Percentiles rank a stretch among this genome's conserved stretches.
Conservation (phyloP, 164 flowering plant species). For the Houttuynia cordata region DNA sequence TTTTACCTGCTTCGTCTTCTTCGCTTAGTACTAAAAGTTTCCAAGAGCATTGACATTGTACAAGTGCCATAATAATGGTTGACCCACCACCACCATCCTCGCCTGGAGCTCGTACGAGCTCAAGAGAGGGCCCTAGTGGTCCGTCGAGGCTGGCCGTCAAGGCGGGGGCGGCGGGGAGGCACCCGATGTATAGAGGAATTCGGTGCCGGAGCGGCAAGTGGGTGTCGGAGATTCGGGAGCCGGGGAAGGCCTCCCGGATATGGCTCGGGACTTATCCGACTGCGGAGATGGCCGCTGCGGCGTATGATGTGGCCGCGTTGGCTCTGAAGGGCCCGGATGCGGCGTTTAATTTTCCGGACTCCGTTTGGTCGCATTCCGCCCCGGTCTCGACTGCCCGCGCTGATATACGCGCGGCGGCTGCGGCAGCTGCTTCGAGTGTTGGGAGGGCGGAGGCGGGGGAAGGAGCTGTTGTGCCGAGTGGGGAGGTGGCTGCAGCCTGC, state of each 20-base stretch:
- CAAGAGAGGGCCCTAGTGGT: too few species aligned
- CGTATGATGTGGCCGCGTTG: slow-evolving; percentile 73
- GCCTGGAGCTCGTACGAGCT: too few species aligned
- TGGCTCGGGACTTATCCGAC: slow-evolving; percentile 86
- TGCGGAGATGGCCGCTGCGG: slow-evolving; percentile 85
- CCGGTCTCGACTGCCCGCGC: slow-evolving; percentile 39
- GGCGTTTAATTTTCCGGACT: slow-evolving; percentile 47
- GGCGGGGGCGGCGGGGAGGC: slow-evolving; percentile 15
- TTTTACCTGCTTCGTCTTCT: too few species aligned
- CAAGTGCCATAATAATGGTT: too few species aligned
- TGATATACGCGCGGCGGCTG: slow-evolving; percentile 57
- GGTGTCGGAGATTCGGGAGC: slow-evolving; percentile 90
- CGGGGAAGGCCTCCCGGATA: slow-evolving; percentile 57
- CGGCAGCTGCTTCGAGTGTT: slow-evolving; percentile 30
- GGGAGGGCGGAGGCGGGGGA: slow-evolving; percentile 5
- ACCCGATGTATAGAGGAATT: slow-evolving; percentile 45
- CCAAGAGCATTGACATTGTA: too few species aligned
- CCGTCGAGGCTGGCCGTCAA: background rate
- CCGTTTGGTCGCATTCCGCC: slow-evolving; percentile 17
- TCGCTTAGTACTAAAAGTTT: too few species aligned
- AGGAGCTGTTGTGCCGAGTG: background rate
- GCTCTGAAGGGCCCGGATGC: slow-evolving; percentile 54
- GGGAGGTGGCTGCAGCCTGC: background rate
- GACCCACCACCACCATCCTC: too few species aligned
- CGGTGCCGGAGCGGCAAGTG: slow-evolving; percentile 66